A percentile compares a stretch with the other conserved stretches of the same genome.
Conservation (phyloP, 2,329 filamentous ascomycete species). For the Anthostomella pinea region DNA sequence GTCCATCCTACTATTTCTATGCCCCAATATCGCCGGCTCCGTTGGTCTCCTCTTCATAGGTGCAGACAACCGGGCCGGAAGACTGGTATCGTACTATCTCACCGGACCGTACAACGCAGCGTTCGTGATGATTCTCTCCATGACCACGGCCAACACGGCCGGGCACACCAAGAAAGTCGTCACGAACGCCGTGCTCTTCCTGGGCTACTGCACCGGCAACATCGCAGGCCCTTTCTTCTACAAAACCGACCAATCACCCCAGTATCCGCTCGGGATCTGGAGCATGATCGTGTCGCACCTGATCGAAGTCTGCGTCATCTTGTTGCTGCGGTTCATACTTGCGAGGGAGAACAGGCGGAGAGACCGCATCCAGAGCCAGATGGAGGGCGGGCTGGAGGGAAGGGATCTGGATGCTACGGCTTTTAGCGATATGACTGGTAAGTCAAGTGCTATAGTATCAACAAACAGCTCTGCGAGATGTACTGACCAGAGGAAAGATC, state of each 20-base stretch:
- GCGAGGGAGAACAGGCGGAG: slow-evolving; percentile 47
- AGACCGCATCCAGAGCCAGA: slow-evolving; percentile 41
- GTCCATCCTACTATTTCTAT: slow-evolving; percentile 47
- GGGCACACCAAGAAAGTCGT: slow-evolving; percentile 59
- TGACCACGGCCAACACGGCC: slow-evolving; percentile 41
- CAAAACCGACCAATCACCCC: slow-evolving; percentile 44
- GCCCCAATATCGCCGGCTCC: slow-evolving; percentile 50
- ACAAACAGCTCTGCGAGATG: too few relatives aligned
- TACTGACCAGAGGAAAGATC: too few relatives aligned
- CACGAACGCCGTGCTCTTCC: slow-evolving; percentile 53
- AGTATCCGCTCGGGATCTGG: slow-evolving; percentile 51
- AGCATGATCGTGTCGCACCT: slow-evolving; percentile 54
- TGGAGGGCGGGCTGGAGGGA: slow-evolving; percentile 38
- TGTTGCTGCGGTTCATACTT: slow-evolving; percentile 44
- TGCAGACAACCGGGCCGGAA: slow-evolving; percentile 40
- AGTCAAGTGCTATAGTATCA: too few relatives aligned
- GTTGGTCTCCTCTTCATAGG: slow-evolving; percentile 51
- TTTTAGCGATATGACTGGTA: slow-evolving; percentile 50
- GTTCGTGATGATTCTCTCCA: slow-evolving; percentile 44
- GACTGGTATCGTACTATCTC: slow-evolving; percentile 53
- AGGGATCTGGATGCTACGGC: slow-evolving; percentile 48
- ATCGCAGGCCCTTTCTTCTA: slow-evolving; percentile 56
- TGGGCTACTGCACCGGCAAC: slow-evolving; percentile 53
- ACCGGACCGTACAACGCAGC: slow-evolving; percentile 54
- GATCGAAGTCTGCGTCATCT: slow-evolving; percentile 47